Evolutionary conservation across 176 grass and related monocot species (phyloP).

Genomic region (Ensete glaucum): DNA sequence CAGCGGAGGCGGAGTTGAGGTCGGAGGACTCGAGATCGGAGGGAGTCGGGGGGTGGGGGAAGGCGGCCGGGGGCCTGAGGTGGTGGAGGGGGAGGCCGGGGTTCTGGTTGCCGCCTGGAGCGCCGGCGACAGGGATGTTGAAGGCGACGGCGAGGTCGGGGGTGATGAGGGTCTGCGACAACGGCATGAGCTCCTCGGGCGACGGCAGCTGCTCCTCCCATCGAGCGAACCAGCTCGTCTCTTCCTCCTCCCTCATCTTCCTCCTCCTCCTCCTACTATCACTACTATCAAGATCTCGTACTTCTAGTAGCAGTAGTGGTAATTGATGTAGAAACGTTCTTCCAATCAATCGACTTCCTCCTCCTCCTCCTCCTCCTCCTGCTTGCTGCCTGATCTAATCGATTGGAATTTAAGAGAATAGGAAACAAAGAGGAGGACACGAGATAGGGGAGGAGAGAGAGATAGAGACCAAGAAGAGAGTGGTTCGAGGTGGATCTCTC

Average conservation of each 20-base stretch:
- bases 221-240: background rate
- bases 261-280: background rate
- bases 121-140: background rate
- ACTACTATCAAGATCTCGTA: background rate
- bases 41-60: background rate
- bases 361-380: background rate
- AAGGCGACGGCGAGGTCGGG: constrained; percentile 14
- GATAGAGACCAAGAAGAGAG: background rate
- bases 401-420: background rate
- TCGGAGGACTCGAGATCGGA: constrained; percentile 1
- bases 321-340: too few species aligned
- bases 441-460: background rate
- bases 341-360: too few species aligned
- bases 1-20: background rate
- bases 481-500: background rate
- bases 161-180: constrained; percentile 11
- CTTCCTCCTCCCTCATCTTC: background rate
- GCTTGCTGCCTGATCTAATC: background rate
- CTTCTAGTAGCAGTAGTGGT: background rate
- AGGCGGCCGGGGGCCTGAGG: background rate
- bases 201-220: constrained; percentile 12
- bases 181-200: constrained; percentile 4
- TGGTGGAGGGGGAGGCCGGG: background rate
- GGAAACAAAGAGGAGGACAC: background rate
- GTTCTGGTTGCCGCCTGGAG: background rate